Evolutionary conservation across 108 stramenopile species (phyloP).

Genomic region (Schizochytrium sp.): DNA sequence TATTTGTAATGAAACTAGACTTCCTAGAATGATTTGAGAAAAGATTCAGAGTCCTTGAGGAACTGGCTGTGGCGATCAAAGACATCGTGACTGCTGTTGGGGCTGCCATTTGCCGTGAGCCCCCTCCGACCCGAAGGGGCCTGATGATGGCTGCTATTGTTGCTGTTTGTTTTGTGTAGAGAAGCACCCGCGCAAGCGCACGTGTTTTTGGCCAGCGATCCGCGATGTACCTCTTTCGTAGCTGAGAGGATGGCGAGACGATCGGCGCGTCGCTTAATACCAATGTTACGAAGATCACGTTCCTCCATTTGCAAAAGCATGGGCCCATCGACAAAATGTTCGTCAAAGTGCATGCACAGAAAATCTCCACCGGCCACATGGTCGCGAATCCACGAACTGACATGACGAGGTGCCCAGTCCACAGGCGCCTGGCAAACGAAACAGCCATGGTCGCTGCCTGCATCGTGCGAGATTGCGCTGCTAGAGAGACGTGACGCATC

Average conservation of each 20-base stretch:
- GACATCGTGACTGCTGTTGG: background rate
- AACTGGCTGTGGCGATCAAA: background rate
- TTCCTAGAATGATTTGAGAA: background rate
- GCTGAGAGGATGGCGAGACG: background rate
- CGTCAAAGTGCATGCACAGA: background rate
- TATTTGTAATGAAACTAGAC: background rate
- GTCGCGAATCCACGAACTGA: background rate
- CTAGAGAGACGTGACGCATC: background rate
- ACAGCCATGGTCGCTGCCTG: background rate
- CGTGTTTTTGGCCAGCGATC: background rate
- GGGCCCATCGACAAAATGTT: background rate
- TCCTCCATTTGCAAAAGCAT: conserved; percentile 8
- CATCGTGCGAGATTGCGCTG: background rate
- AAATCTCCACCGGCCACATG: background rate
- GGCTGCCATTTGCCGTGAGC: too few relatives aligned
- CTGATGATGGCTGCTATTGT: too few relatives aligned
- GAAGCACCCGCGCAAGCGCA: background rate
- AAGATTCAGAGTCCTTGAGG: background rate
- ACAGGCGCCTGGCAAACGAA: background rate
- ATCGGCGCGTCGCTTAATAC: background rate
- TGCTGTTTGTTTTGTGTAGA: too few relatives aligned
- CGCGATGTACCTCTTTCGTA: background rate
- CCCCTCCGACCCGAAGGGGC: too few relatives aligned
- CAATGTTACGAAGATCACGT: conserved; percentile 6
- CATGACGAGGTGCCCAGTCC: background rate